Evolutionary conservation across 2,329 filamentous ascomycete species (phyloP).

Genomic region (Trichoderma brevicompactum): DNA sequence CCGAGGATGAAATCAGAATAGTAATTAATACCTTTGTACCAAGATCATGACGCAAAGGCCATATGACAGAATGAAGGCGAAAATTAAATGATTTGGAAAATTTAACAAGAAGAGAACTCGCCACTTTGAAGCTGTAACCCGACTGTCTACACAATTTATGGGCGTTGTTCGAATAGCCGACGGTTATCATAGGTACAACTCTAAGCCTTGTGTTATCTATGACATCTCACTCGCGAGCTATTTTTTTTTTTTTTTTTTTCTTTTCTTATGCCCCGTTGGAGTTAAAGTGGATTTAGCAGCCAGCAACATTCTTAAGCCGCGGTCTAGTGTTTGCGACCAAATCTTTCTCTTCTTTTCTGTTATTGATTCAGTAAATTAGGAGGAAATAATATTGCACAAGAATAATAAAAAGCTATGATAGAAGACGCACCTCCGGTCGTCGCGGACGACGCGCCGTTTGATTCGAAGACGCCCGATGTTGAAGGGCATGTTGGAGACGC

Average conservation of each 20-base stretch:
- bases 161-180: not conserved
- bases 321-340: not conserved
- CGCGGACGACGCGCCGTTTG: not conserved
- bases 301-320: not conserved
- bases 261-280: not conserved
- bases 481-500: conserved; percentile 9
- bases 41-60: no score
- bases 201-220: conserved; percentile 1
- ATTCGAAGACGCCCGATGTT: conserved; percentile 9
- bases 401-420: conserved; percentile 8
- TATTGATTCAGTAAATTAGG: no score
- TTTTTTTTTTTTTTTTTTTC: conserved; percentile 11
- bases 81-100: no score
- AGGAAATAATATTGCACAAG: no score
- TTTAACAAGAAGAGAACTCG: not conserved
- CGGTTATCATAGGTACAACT: not conserved
- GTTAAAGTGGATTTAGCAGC: not conserved
- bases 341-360: not conserved
- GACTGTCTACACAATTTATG: no score
- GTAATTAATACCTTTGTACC: no score
- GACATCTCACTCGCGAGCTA: conserved; percentile 12
- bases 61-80: not conserved
- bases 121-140: not conserved
- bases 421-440: conserved; percentile 8
- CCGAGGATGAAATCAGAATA: not conserved